Base-by-base conservation (phyloP, 1,139 yeast genomes). In the Pichia sorboxylosa region DNA sequence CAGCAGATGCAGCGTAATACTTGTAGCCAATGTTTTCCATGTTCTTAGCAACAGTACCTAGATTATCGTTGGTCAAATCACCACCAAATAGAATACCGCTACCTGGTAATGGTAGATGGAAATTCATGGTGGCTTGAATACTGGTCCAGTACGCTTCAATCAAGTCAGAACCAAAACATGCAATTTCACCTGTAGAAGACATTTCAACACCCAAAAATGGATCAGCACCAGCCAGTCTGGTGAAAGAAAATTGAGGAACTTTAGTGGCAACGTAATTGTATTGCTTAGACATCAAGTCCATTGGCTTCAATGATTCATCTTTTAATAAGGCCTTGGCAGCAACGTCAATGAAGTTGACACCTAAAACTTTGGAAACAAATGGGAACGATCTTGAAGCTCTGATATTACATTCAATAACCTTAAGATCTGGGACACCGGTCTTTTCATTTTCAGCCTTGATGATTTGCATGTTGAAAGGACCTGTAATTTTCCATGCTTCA, bases 311-410 rank as follows among this genome's bases (percentile, higher is more conserved):
- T 28, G 79, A 73, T 41, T 77, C 65, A 51, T 74, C 73, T 52
- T 78, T 78, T 43, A 84, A 63, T 44, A 87, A 69, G 16, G 97
- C 94, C 57, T 73, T 76, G 38, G 85, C 85, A 15, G 97, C 96
- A 49, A 84, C 85, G 34, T 90, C 94, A 55, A 90, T 90, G 57
- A 90, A 87, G 64, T 90, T 87, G 38, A 71, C 69, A 43, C 97
- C 98, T 43, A 90, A 67, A 29, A 90, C 98, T 67, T 90, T 90
- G 37, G 97, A 87, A 33, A 90, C 96, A 56, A 90, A 90, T 58
- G 98, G 98, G 84, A 90, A 87, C 16, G 97, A 87, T 59, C 98
- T 78, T 13, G 97, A 87, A 30, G 98, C 98, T 63, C 98, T 81
- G 51, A 90, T 82, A 61, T 90, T 90, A 72, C 98, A 90, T 65